These are phyloP conservation scores for Erysimum cheiranthoides DNA, from an alignment of 345 rosid genomes.

Conservation along the genomic window DNA sequence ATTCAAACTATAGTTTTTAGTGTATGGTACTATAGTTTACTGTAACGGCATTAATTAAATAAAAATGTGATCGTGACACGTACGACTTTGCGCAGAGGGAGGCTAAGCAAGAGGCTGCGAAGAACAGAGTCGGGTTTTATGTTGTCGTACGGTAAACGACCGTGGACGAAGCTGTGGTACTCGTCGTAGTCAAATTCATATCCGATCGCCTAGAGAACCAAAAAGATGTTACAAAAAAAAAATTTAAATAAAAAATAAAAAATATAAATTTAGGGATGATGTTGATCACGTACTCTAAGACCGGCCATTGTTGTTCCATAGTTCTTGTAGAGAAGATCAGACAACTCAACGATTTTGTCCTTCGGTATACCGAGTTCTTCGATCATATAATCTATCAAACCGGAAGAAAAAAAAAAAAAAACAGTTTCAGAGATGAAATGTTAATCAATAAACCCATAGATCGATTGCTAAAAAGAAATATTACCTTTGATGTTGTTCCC, in stretches of 20 bases:
- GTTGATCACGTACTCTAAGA: slow-evolving; percentile 66
- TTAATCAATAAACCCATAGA: background rate
- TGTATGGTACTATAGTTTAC: no score
- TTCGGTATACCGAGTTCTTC: slow-evolving; percentile 78
- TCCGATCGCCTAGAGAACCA: slow-evolving; percentile 76
- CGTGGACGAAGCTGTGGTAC: slow-evolving; percentile 91
- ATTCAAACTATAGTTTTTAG: no score
- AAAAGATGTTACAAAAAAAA: slow-evolving; percentile 5
- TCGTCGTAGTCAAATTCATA: slow-evolving; percentile 92
- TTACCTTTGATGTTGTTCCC: slow-evolving; percentile 73
- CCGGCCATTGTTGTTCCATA: slow-evolving; percentile 99
- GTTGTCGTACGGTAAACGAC: slow-evolving; percentile 90
- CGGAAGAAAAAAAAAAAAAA: background rate
- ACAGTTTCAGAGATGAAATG: slow-evolving; percentile 1
- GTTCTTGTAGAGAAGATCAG: slow-evolving; percentile 78
- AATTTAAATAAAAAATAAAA: no score
- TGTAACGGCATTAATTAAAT: background rate
- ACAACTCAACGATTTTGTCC: slow-evolving; percentile 65
- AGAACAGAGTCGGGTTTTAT: slow-evolving; percentile 84
- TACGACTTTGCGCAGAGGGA: slow-evolving; percentile 88
- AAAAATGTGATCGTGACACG: slow-evolving; percentile 42
- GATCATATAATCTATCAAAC: slow-evolving; percentile 74
- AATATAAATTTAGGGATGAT: background rate
- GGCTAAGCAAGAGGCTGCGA: slow-evolving; percentile 70
- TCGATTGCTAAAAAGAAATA: background rate